Evolutionary conservation across 176 grass and related monocot genomes (phyloP).

Genomic region (Zizania latifolia): DNA sequence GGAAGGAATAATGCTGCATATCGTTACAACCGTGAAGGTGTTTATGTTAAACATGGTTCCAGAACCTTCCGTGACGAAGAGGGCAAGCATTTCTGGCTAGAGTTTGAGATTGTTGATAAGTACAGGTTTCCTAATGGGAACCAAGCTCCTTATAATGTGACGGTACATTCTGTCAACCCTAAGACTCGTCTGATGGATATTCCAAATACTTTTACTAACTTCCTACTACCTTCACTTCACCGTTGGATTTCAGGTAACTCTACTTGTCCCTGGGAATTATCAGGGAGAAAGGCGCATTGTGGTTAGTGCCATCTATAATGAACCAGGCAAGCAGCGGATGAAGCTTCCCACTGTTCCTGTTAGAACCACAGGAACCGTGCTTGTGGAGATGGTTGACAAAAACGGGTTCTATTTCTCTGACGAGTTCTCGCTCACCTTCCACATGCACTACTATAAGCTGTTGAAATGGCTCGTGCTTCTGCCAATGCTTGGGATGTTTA

Average conservation of each 20-base stretch:
- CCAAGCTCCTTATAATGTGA: conserved; percentile 92
- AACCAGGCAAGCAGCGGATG: conserved; percentile 64
- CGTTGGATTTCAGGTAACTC: conserved; percentile 54
- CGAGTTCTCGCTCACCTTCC: conserved; percentile 90
- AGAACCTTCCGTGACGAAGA: conserved; percentile 83
- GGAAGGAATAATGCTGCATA: conserved; percentile 81
- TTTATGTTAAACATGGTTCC: conserved; percentile 58
- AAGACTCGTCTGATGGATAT: neutral
- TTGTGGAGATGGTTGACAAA: conserved; percentile 84
- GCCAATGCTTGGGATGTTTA: conserved; percentile 92
- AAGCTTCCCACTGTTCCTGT: conserved; percentile 84
- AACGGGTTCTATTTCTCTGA: conserved; percentile 84
- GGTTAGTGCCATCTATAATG: conserved; percentile 44
- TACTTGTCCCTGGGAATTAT: conserved; percentile 88
- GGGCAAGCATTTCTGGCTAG: conserved; percentile 92
- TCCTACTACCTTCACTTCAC: neutral
- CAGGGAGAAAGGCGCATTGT: conserved; percentile 73
- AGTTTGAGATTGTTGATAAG: conserved; percentile 77
- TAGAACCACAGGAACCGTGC: conserved; percentile 75
- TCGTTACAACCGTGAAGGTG: conserved; percentile 55
- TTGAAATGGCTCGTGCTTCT: conserved; percentile 87
- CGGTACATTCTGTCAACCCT: conserved; percentile 42
- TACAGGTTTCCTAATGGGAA: conserved; percentile 72
- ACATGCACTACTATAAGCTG: conserved; percentile 89
- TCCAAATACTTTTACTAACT: conserved; percentile 15